Evolutionary conservation across 306 rosid genomes (phyloP).

Genomic region (Luffa acutangula): DNA sequence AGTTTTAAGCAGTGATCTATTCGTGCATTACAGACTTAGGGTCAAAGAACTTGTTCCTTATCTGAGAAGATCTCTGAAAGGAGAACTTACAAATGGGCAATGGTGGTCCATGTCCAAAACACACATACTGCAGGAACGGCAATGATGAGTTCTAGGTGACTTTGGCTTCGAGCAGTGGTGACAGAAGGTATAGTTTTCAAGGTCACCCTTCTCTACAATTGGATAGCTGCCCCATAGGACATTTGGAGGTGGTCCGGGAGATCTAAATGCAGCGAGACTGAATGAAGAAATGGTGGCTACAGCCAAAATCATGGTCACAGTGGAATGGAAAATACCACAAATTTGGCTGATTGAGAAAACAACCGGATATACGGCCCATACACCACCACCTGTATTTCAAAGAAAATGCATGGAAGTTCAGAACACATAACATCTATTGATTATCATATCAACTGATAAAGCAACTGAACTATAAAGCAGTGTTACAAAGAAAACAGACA

Average conservation of each 20-base stretch:
- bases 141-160: slow-evolving; percentile 87
- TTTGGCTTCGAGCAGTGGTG: slow-evolving; percentile 79
- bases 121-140: slow-evolving; percentile 76
- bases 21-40: background rate
- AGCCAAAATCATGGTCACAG: slow-evolving; percentile 43
- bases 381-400: slow-evolving; percentile 76
- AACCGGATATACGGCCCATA: slow-evolving; percentile 66
- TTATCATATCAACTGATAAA: background rate
- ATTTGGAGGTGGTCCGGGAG: slow-evolving; percentile 74
- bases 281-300: slow-evolving; percentile 53
- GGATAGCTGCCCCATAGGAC: slow-evolving; percentile 86
- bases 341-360: slow-evolving; percentile 50
- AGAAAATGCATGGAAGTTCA: slow-evolving; percentile 7
- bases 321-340: slow-evolving; percentile 54
- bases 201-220: slow-evolving; percentile 63
- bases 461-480: background rate
- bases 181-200: slow-evolving; percentile 76
- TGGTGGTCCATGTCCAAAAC: slow-evolving; percentile 97
- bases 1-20: background rate
- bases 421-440: background rate
- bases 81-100: slow-evolving; percentile 88
- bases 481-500: background rate
- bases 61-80: background rate
- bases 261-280: slow-evolving; percentile 58
- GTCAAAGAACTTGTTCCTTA: background rate